Evolutionary conservation across 495 filamentous ascomycete genomes (phyloP).

Genomic region (Cudoniella acicularis): DNA sequence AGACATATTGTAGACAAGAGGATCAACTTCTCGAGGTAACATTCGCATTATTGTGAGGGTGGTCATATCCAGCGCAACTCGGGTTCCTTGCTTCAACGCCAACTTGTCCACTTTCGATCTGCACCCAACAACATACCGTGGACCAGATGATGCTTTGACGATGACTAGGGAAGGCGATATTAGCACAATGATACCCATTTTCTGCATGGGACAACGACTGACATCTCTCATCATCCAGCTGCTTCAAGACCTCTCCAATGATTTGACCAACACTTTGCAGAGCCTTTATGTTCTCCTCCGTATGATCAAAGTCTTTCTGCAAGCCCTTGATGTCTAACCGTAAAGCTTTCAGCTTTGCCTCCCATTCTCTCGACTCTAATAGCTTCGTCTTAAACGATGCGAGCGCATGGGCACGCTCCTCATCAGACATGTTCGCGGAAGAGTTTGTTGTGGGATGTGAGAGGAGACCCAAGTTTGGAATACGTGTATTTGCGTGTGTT

Average conservation of each 20-base stretch:
- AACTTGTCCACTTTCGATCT: constrained; percentile 95
- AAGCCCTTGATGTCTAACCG: constrained; percentile 92
- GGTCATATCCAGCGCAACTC: constrained; percentile 99
- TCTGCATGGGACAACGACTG: constrained; percentile 31
- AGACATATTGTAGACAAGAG: constrained; percentile 99
- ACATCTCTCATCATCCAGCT: constrained; percentile 99
- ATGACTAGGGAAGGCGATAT: constrained; percentile 40
- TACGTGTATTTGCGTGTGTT: too few species aligned
- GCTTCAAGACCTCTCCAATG: constrained; percentile 97
- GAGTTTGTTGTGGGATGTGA: background rate
- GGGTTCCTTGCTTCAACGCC: constrained; percentile 96
- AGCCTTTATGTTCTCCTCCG: constrained; percentile 99
- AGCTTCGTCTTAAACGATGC: constrained; percentile 89
- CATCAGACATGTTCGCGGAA: constrained; percentile 31
- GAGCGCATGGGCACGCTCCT: constrained; percentile 78
- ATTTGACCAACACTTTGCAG: constrained; percentile 99
- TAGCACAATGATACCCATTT: constrained; percentile 11
- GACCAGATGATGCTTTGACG: constrained; percentile 90
- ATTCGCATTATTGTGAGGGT: constrained; percentile 99
- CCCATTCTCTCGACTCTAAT: constrained; percentile 95
- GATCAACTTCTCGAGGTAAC: constrained; percentile 97
- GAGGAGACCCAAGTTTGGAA: too few species aligned
- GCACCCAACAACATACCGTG: constrained; percentile 97
- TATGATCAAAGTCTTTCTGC: constrained; percentile 91
- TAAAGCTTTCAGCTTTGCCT: constrained; percentile 89